A percentile compares a stretch with the other conserved stretches of the same genome.
Conservation (phyloP, 176 grass and related monocot genomes). For the Metroxylon sagu region DNA sequence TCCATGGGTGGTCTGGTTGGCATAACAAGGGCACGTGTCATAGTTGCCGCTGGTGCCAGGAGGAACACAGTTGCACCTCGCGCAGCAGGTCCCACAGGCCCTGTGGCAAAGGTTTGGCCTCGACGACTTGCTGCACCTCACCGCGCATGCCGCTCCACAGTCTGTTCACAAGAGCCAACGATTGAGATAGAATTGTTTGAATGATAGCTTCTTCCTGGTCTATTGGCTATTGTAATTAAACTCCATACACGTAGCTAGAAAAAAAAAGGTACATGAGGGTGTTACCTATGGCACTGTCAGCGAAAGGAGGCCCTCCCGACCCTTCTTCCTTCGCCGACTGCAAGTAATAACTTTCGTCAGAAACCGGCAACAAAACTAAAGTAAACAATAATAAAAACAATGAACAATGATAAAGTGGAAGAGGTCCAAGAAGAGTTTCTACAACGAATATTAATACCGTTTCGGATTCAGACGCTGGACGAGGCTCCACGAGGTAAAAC, state of each 20-base stretch:
- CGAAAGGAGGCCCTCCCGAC: too few species aligned
- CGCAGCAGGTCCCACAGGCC: constrained; percentile 35
- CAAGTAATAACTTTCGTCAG: too few species aligned
- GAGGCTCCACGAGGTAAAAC: constrained; percentile 12
- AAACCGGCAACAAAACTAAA: too few species aligned
- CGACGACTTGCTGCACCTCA: constrained; percentile 25
- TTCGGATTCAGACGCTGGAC: constrained; percentile 1
- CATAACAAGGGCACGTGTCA: constrained; percentile 26
- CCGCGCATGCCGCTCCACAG: constrained; percentile 18
- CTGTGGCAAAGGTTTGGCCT: constrained; percentile 39
- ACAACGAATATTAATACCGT: constrained; percentile 4
- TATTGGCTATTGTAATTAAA: not conserved
- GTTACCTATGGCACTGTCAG: too few species aligned
- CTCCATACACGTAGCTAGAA: too few species aligned
- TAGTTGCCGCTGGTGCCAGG: constrained; percentile 34
- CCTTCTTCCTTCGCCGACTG: too few species aligned
- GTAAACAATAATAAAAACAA: too few species aligned
- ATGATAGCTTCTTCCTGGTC: too few species aligned
- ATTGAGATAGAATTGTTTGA: not conserved
- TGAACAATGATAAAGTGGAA: not conserved
- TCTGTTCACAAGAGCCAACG: constrained; percentile 7
- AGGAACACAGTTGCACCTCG: constrained; percentile 43
- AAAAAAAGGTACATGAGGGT: too few species aligned
- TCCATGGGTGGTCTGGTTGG: constrained; percentile 20
- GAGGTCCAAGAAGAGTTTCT: not conserved